These are phyloP conservation scores for Leavenworthia alabamica DNA, from an alignment of 345 rosid genomes.

Conservation along the genomic window DNA sequence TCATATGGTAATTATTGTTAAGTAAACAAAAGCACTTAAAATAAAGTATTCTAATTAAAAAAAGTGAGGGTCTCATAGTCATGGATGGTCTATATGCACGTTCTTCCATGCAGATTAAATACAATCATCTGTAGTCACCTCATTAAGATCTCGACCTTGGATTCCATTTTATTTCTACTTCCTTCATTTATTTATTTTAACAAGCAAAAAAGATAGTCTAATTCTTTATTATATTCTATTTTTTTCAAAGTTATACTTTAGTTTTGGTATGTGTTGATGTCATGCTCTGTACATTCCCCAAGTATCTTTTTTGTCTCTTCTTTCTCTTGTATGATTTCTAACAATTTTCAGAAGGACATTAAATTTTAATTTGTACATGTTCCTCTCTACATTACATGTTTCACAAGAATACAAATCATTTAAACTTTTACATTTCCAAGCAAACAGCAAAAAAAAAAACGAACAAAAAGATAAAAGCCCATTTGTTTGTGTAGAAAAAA, in stretches of 20 bases:
- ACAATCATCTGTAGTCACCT: slow-evolving; percentile 14
- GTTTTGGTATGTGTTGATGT: slow-evolving; percentile 21
- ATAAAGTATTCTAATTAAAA: slow-evolving; percentile 25
- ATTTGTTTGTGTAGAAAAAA: neutral
- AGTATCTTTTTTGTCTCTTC: slow-evolving; percentile 16
- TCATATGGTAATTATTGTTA: slow-evolving; percentile 33
- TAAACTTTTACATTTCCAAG: neutral
- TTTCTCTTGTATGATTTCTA: neutral
- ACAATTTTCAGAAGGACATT: no score
- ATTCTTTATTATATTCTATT: slow-evolving; percentile 1
- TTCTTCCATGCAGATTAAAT: slow-evolving; percentile 23
- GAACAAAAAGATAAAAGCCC: neutral
- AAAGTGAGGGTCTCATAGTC: slow-evolving; percentile 28
- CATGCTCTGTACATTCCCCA: slow-evolving; percentile 20
- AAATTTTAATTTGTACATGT: neutral
- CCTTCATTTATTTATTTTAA: neutral
- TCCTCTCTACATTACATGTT: no score
- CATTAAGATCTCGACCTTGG: slow-evolving; percentile 24
- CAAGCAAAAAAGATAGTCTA: neutral
- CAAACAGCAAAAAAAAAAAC: neutral
- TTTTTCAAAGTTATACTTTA: slow-evolving; percentile 13
- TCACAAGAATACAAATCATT: neutral
- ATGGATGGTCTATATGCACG: slow-evolving; percentile 35
- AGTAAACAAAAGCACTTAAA: slow-evolving; percentile 28
- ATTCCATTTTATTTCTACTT: slow-evolving; percentile 25